Conservation (phyloP, 2,329 filamentous ascomycete species). For the Aspergillus carbonarius region DNA sequence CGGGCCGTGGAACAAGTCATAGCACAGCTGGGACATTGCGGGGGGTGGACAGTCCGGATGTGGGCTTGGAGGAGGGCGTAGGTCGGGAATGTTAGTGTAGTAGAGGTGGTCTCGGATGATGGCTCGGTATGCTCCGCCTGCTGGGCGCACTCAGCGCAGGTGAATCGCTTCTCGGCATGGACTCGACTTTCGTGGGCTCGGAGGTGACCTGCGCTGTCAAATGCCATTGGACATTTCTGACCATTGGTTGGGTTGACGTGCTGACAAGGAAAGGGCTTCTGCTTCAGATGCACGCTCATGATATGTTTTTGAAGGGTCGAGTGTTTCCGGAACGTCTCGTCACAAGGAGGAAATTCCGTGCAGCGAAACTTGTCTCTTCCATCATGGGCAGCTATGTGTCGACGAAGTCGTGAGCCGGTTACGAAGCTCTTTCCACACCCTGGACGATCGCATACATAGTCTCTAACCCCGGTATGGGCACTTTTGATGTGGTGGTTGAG, state of each 20-base stretch:
- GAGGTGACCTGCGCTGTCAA: conserved; percentile 70
- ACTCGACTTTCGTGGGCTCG: conserved; percentile 68
- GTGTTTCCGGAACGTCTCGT: conserved; percentile 80
- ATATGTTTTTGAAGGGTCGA: conserved; percentile 83
- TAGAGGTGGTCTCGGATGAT: conserved; percentile 23
- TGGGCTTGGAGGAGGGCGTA: conserved; percentile 71
- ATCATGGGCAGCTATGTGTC: conserved; percentile 76
- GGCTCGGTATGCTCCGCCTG: conserved; percentile 30
- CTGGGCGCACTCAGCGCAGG: conserved; percentile 70
- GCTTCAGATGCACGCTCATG: conserved; percentile 68
- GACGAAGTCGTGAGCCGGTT: conserved; percentile 72
- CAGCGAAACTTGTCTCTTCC: conserved; percentile 75
- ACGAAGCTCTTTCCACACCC: conserved; percentile 79
- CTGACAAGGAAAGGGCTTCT: conserved; percentile 70
- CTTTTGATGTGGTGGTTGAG: conserved; percentile 81
- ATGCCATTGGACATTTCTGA: conserved; percentile 64
- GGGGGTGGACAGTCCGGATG: conserved; percentile 69
- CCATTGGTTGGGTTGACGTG: conserved; percentile 55
- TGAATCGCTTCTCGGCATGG: conserved; percentile 70
- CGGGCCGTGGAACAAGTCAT: conserved; percentile 64
- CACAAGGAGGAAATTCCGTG: conserved; percentile 67
- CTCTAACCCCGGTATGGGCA: conserved; percentile 69
- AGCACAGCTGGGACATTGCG: conserved; percentile 71
- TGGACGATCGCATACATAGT: conserved; percentile 68
- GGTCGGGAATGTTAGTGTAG: conserved; percentile 65